A percentile compares a stretch with the other conserved stretches of the same genome.
These are phyloP conservation scores for Suillus spraguei DNA, from an alignment of 768 basidiomycete species.

Conservation along the genomic window DNA sequence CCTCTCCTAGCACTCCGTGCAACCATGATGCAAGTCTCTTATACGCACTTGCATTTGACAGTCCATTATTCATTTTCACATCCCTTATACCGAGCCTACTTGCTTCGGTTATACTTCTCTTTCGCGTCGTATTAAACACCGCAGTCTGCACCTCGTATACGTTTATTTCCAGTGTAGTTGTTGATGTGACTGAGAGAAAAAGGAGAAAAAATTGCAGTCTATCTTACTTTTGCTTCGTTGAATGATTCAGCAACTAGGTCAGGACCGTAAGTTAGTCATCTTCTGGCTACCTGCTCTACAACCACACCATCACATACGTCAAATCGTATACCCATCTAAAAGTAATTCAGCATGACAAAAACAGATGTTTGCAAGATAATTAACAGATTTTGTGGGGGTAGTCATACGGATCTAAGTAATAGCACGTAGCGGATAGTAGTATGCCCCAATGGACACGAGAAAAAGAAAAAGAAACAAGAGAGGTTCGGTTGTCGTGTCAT, in stretches of 20 bases:
- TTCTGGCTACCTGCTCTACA: too few relatives aligned
- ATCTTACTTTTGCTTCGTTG: not conserved
- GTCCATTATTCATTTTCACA: slow-evolving; percentile 27
- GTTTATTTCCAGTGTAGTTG: slow-evolving; percentile 30
- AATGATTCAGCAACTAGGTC: not conserved
- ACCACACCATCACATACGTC: not conserved
- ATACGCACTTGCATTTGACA: not conserved
- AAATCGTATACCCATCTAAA: too few relatives aligned
- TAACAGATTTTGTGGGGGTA: too few relatives aligned
- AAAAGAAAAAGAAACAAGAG: not conserved
- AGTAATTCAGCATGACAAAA: too few relatives aligned
- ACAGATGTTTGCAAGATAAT: too few relatives aligned
- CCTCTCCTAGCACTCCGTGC: too few relatives aligned
- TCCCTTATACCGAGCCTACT: slow-evolving; percentile 38
- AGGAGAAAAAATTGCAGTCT: not conserved
- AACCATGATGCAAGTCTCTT: too few relatives aligned
- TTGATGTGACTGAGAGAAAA: not conserved
- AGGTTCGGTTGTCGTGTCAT: not conserved
- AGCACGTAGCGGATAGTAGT: too few relatives aligned
- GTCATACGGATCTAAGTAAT: too few relatives aligned
- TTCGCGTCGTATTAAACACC: slow-evolving; percentile 41
- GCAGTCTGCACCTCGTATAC: slow-evolving; percentile 49
- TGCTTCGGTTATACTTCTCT: slow-evolving; percentile 47
- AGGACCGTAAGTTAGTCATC: too few relatives aligned
- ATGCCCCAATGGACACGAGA: too few relatives aligned